Evolutionary conservation across 2,329 filamentous ascomycete species (phyloP).

Genomic region (Zasmidium citrigriseum): DNA sequence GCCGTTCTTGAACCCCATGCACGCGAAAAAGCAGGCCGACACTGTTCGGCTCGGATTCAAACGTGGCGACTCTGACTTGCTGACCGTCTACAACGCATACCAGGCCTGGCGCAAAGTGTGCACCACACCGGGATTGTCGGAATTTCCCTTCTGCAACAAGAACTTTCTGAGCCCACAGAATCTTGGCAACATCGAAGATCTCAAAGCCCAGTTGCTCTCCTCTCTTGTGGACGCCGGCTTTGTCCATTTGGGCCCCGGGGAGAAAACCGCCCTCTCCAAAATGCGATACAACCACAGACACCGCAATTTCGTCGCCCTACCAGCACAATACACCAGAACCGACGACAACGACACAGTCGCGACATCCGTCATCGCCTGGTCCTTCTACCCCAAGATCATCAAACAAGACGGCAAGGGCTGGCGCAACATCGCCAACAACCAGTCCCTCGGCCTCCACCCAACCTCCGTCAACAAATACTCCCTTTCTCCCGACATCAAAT

Average conservation of each 20-base stretch:
- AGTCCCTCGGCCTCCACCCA: constrained; percentile 82
- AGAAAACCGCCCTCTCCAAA: constrained; percentile 68
- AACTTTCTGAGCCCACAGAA: constrained; percentile 91
- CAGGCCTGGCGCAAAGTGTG: constrained; percentile 83
- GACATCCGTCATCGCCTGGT: constrained; percentile 83
- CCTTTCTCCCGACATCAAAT: constrained; percentile 56
- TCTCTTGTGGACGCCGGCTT: constrained; percentile 85
- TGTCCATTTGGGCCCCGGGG: constrained; percentile 70
- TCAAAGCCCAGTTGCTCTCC: constrained; percentile 87
- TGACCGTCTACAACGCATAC: constrained; percentile 95
- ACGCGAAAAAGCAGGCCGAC: constrained; percentile 79
- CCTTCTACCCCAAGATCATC: constrained; percentile 92
- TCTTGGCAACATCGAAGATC: constrained; percentile 87
- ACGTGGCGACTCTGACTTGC: constrained; percentile 82
- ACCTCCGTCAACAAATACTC: constrained; percentile 81
- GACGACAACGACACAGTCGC: constrained; percentile 79
- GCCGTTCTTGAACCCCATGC: constrained; percentile 85
- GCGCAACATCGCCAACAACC: constrained; percentile 91
- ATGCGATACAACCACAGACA: constrained; percentile 65
- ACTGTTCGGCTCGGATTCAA: constrained; percentile 76
- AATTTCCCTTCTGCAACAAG: constrained; percentile 90
- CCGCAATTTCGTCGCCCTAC: constrained; percentile 81
- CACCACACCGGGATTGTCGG: constrained; percentile 67
- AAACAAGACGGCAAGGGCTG: constrained; percentile 82
- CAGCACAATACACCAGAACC: constrained; percentile 71